These are phyloP conservation scores for Wickerhamomyces canadensis DNA, from an alignment of 805 yeast genomes.

Conservation along the genomic window DNA sequence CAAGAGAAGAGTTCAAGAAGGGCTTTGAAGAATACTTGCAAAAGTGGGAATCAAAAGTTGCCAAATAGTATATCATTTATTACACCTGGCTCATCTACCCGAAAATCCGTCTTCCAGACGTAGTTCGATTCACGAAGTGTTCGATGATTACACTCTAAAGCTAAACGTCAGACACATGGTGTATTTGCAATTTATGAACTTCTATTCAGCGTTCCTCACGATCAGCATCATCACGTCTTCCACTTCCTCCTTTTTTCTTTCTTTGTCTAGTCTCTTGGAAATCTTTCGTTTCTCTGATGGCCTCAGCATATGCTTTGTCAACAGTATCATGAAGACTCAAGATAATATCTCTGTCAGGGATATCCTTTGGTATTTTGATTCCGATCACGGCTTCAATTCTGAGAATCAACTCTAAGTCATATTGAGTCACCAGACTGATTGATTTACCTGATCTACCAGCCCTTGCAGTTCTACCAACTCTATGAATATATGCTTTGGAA, in stretches of 20 bases:
- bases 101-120: too few relatives aligned
- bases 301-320: conserved; percentile 87
- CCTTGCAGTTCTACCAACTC: conserved; percentile 95
- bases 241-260: conserved; percentile 13
- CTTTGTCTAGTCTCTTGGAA: conserved; percentile 22
- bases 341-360: conserved; percentile 71
- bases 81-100: too few relatives aligned
- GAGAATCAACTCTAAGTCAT: conserved; percentile 82
- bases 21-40: too few relatives aligned
- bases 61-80: too few relatives aligned
- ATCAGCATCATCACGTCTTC: conserved; percentile 19
- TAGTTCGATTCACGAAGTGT: too few relatives aligned
- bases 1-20: conserved; percentile 22
- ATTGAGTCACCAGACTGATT: conserved; percentile 85
- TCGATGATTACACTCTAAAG: background rate
- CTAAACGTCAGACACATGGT: too few relatives aligned
- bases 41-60: too few relatives aligned
- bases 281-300: conserved; percentile 45
- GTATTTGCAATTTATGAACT: too few relatives aligned
- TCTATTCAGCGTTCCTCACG: conserved; percentile 18
- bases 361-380: conserved; percentile 81
- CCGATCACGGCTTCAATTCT: conserved; percentile 83
- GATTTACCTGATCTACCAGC: conserved; percentile 90
- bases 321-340: conserved; percentile 78
- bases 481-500: conserved; percentile 76